phyloP scores from a whole-genome alignment of 108 stramenopile genomes.

The Poteriospumella lacustris region DNA sequence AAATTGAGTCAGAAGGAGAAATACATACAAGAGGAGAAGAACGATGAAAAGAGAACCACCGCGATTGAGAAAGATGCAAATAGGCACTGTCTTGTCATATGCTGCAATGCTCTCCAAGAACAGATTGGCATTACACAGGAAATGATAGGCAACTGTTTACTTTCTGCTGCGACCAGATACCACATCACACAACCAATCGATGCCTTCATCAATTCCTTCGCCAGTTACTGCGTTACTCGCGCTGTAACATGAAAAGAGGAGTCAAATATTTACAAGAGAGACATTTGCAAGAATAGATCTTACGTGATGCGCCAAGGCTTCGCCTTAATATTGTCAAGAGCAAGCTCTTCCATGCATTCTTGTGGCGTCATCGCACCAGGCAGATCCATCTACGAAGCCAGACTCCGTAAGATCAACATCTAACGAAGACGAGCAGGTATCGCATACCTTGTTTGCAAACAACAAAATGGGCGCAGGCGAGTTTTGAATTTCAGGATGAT shows the following conservation, averaged over 20 bases:
- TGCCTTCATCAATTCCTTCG: conserved; percentile 40
- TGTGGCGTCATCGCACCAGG: conserved; percentile 43
- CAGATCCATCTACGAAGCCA: conserved; percentile 44
- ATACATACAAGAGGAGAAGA: no score
- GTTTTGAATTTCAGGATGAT: conserved; percentile 29
- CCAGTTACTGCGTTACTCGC: conserved; percentile 44
- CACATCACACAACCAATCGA: conserved; percentile 35
- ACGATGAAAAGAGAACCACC: no score
- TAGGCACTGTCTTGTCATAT: no score
- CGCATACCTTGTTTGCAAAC: conserved; percentile 44
- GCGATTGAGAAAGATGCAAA: no score
- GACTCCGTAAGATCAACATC: neutral
- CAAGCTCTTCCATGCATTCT: conserved; percentile 44
- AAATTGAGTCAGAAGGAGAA: no score
- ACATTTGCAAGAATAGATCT: no score
- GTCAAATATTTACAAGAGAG: no score
- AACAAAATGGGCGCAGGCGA: conserved; percentile 38
- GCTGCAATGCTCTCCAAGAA: no score
- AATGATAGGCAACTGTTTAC: no score
- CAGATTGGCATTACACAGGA: no score
- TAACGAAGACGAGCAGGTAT: neutral
- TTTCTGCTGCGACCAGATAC: neutral
- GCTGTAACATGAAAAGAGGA: neutral
- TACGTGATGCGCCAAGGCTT: conserved; percentile 48
- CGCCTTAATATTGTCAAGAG: conserved; percentile 25